Percentiles rank a stretch among this genome's conserved stretches.
These are phyloP conservation scores for Datura wrightii DNA, from an alignment of 257 asterid species.

Conservation along the genomic window DNA sequence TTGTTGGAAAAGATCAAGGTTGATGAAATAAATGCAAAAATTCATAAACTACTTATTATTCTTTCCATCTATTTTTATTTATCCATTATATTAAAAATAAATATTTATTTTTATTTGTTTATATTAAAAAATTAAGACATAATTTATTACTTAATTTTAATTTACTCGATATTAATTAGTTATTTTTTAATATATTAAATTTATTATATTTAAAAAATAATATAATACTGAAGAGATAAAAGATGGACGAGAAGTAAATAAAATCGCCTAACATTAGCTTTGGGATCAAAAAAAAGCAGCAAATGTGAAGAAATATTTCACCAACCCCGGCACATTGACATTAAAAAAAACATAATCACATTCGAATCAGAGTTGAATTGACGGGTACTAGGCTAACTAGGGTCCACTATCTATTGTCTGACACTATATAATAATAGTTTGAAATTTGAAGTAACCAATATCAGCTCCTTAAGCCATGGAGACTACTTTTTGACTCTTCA, in stretches of 20 bases:
- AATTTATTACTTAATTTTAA: too few species aligned
- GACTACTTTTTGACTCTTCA: not conserved
- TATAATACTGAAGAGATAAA: too few species aligned
- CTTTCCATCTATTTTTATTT: too few species aligned
- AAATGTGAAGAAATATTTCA: conserved; percentile 43
- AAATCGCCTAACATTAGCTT: not conserved
- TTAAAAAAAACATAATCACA: not conserved
- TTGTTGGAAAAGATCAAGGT: not conserved
- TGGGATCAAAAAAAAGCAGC: conserved; percentile 21
- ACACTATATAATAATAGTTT: not conserved
- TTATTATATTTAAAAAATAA: too few species aligned
- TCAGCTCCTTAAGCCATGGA: not conserved
- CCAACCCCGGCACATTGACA: conserved; percentile 44
- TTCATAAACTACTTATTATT: not conserved
- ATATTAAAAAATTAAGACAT: too few species aligned
- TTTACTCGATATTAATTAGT: too few species aligned
- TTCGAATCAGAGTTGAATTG: not conserved
- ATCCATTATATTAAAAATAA: too few species aligned
- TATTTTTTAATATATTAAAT: too few species aligned
- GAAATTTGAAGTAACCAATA: not conserved
- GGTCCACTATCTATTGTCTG: not conserved
- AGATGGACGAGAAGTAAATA: too few species aligned
- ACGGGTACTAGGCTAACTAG: not conserved
- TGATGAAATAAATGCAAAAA: not conserved
- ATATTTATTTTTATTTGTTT: too few species aligned